Conservation (phyloP, 805 yeast genomes). For the Ogataea ganodermae region DNA sequence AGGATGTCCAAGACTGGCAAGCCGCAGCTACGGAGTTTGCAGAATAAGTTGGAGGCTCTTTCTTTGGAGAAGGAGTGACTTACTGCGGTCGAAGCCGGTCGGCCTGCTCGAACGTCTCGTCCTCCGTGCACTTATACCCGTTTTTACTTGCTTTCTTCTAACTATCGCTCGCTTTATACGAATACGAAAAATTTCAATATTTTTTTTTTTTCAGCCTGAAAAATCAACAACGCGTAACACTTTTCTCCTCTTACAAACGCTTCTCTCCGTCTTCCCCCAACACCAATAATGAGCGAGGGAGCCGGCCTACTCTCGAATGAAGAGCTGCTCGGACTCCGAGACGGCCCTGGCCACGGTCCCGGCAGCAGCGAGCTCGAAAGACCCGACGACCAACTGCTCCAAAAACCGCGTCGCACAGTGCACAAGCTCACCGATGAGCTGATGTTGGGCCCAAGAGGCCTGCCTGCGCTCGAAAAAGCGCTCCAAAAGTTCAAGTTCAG, state of each 20-base stretch:
- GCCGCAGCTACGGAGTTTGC: constrained; percentile 8
- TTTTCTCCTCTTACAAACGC: too few species aligned
- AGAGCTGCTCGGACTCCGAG: constrained; percentile 31
- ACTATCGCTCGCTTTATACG: background rate
- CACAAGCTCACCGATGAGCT: constrained; percentile 55
- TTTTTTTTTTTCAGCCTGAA: background rate
- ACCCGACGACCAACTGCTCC: constrained; percentile 3
- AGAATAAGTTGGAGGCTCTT: constrained; percentile 21
- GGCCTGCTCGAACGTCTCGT: background rate
- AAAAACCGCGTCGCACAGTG: constrained; percentile 29
- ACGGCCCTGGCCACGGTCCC: constrained; percentile 6
- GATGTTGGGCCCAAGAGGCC: constrained; percentile 54
- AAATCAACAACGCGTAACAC: background rate
- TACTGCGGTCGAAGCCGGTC: background rate
- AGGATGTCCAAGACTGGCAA: constrained; percentile 5
- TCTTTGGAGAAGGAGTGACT: constrained; percentile 10
- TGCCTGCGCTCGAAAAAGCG: constrained; percentile 49
- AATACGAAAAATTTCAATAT: background rate
- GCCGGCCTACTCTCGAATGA: constrained; percentile 29
- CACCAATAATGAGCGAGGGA: background rate
- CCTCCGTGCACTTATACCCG: too few species aligned
- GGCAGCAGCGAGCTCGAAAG: background rate
- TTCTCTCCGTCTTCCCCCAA: too few species aligned
- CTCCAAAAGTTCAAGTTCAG: constrained; percentile 39
- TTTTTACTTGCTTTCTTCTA: too few species aligned